Percentiles rank a stretch among this genome's conserved stretches.
Conservation (phyloP, 352 stramenopile species). For the Pythium aquatile region DNA sequence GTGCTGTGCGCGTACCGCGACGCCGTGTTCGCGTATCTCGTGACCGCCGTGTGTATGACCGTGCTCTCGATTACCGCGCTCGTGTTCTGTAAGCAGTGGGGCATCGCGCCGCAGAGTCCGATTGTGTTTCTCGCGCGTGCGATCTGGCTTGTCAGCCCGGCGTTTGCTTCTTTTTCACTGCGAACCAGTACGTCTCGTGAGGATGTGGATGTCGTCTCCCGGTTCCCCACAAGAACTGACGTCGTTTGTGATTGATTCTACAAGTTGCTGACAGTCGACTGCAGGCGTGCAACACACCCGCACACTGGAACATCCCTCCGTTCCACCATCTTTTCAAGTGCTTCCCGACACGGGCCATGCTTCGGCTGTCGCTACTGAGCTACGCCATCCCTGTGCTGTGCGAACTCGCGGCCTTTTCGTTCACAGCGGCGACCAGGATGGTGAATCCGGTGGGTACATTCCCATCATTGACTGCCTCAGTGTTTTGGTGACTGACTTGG, state of each 20-base stretch:
- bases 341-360: conserved; percentile 73
- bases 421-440: conserved; percentile 84
- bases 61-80: conserved; percentile 78
- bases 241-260: conserved; percentile 10
- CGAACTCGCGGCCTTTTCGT: conserved; percentile 81
- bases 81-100: conserved; percentile 85
- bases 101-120: conserved; percentile 44
- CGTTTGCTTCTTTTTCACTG: conserved; percentile 66
- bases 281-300: conserved; percentile 74
- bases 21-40: conserved; percentile 77
- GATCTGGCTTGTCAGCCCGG: conserved; percentile 77
- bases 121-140: conserved; percentile 53
- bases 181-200: conserved; percentile 53
- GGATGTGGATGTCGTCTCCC: conserved; percentile 8
- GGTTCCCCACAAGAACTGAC: neutral
- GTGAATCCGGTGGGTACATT: conserved; percentile 70
- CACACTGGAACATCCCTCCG: conserved; percentile 83
- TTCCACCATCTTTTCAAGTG: conserved; percentile 81
- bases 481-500: neutral
- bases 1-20: conserved; percentile 83
- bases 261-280: conserved; percentile 67
- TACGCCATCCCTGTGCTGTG: conserved; percentile 82
- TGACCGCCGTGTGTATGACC: conserved; percentile 76
- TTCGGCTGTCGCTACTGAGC: conserved; percentile 74
- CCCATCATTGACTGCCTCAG: conserved; percentile 4